Conservation (phyloP, 345 rosid genomes). For the Arabis hirsuta region DNA sequence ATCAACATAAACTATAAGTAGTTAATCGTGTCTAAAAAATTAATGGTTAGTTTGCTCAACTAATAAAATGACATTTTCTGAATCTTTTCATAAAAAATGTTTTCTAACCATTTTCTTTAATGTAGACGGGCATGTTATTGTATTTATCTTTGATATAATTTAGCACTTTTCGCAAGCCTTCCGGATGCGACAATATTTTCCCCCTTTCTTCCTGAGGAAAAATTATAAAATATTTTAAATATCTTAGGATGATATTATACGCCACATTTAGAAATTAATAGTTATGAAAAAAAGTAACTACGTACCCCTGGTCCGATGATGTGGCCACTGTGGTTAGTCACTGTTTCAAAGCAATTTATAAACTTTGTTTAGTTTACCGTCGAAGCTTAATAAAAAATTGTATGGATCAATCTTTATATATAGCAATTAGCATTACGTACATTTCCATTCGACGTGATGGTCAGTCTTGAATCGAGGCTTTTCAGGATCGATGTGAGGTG, state of each 20-base stretch:
- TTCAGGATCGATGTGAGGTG: slow-evolving; percentile 34
- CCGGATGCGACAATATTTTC: slow-evolving; percentile 24
- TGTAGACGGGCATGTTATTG: slow-evolving; percentile 45
- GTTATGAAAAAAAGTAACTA: neutral
- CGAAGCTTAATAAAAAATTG: neutral
- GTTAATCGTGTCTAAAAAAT: neutral
- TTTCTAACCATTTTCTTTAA: slow-evolving; percentile 43
- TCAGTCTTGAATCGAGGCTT: slow-evolving; percentile 46
- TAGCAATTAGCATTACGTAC: slow-evolving; percentile 22
- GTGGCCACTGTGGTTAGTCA: slow-evolving; percentile 43
- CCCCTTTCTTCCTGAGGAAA: slow-evolving; percentile 36
- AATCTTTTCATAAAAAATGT: neutral
- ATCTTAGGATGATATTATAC: neutral
- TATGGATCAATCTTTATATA: neutral
- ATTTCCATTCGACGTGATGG: slow-evolving; percentile 39
- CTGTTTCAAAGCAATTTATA: slow-evolving; percentile 33
- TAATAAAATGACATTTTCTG: too few relatives aligned
- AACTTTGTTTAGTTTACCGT: slow-evolving; percentile 17
- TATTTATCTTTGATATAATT: slow-evolving; percentile 44
- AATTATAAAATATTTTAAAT: neutral
- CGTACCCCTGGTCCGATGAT: slow-evolving; percentile 40
- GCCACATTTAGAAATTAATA: neutral
- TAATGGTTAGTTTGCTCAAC: too few relatives aligned
- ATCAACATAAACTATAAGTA: neutral
- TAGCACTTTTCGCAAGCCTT: slow-evolving; percentile 41